phyloP scores from a whole-genome alignment of 2,329 filamentous ascomycete genomes.

The Chaetomiaceae sp. region DNA sequence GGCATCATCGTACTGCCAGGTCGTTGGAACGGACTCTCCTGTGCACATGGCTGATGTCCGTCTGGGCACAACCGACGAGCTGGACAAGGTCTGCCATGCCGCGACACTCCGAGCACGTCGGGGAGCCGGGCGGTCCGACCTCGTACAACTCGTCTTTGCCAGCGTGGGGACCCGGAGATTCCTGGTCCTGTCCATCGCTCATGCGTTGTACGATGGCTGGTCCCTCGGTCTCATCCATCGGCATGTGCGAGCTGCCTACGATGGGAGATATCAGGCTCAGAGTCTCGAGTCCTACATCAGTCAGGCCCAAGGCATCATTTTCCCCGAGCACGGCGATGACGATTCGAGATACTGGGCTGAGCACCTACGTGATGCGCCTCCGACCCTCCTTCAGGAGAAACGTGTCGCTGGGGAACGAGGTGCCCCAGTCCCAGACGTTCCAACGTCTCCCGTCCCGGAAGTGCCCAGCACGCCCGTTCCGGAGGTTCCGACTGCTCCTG shows the following conservation, averaged over 20 bases:
- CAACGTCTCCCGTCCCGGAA: too few species aligned
- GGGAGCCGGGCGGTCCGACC: conserved; percentile 33
- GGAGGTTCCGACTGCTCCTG: too few species aligned
- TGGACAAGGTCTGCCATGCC: conserved; percentile 34
- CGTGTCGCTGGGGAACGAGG: too few species aligned
- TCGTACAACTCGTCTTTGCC: conserved; percentile 49
- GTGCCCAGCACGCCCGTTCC: too few species aligned
- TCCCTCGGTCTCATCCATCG: conserved; percentile 71
- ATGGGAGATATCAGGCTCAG: conserved; percentile 38
- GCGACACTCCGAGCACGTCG: conserved; percentile 37
- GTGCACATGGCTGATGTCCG: conserved; percentile 23
- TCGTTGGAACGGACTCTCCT: conserved; percentile 34
- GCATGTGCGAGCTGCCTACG: conserved; percentile 65
- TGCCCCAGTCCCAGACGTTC: too few species aligned
- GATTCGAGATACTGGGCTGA: conserved; percentile 65
- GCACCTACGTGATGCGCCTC: conserved; percentile 50
- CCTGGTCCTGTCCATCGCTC: conserved; percentile 67
- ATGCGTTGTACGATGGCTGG: conserved; percentile 87
- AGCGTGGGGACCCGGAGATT: conserved; percentile 35
- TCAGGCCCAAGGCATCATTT: conserved; percentile 52
- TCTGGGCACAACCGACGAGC: conserved; percentile 31
- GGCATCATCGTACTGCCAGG: conserved; percentile 46
- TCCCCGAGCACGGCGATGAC: conserved; percentile 37
- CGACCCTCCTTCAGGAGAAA: conserved; percentile 6
- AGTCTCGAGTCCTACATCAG: conserved; percentile 41